Evolutionary conservation across 2,329 filamentous ascomycete species (phyloP).

Genomic region (Paecilomyces dactylethromorphus): DNA sequence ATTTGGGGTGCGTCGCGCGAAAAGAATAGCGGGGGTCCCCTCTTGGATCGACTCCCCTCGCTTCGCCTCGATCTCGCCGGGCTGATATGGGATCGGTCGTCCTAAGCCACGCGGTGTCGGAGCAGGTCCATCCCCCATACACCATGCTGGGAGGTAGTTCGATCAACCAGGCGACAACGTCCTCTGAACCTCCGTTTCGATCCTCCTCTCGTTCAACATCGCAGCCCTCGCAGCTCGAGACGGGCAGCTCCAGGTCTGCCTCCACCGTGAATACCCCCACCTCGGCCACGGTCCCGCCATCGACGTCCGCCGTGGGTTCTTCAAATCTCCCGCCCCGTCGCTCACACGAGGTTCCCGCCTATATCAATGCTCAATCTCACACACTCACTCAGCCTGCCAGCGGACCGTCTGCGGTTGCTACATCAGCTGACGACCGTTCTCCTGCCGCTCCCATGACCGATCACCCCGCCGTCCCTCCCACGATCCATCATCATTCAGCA

Average conservation of each 20-base stretch:
- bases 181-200: slow-evolving; percentile 32
- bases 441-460: slow-evolving; percentile 46
- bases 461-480: slow-evolving; percentile 23
- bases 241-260: slow-evolving; percentile 23
- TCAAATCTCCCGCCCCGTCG: slow-evolving; percentile 21
- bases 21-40: background rate
- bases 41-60: slow-evolving; percentile 2
- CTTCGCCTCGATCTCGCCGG: slow-evolving; percentile 7
- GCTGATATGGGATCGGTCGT: slow-evolving; percentile 57
- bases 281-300: slow-evolving; percentile 30
- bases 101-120: slow-evolving; percentile 64
- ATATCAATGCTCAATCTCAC: slow-evolving; percentile 23
- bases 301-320: slow-evolving; percentile 23
- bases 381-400: slow-evolving; percentile 17
- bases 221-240: slow-evolving; percentile 16
- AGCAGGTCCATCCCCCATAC: slow-evolving; percentile 63
- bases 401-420: slow-evolving; percentile 15
- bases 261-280: slow-evolving; percentile 24
- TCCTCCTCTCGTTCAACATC: slow-evolving; percentile 17
- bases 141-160: slow-evolving; percentile 54
- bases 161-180: slow-evolving; percentile 18
- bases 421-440: slow-evolving; percentile 11
- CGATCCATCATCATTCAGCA: slow-evolving; percentile 10
- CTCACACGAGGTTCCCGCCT: slow-evolving; percentile 29
- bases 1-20: background rate